Conservation (phyloP, 805 yeast genomes). For the Metschnikowia baotianmanensis region DNA sequence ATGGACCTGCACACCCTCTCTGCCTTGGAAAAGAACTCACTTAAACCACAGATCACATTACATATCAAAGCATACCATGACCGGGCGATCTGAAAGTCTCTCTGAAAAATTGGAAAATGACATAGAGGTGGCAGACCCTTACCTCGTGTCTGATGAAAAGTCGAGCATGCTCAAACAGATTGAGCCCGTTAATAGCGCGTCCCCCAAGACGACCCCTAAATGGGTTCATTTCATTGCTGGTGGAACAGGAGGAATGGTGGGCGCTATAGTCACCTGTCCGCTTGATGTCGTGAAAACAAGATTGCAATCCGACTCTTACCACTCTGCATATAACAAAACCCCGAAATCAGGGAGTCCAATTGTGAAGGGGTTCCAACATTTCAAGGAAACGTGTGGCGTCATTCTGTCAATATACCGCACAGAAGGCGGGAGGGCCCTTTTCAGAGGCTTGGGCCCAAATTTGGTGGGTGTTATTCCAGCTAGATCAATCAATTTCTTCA, state of each 20-base stretch:
- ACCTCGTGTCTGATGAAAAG: slow-evolving; percentile 70
- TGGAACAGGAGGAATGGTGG: slow-evolving; percentile 96
- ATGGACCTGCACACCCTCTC: too few species aligned
- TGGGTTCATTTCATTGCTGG: slow-evolving; percentile 89
- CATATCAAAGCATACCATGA: slow-evolving; percentile 2
- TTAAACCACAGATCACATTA: background rate
- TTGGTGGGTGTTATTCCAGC: slow-evolving; percentile 98
- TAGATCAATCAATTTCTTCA: slow-evolving; percentile 91
- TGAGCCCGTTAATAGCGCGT: slow-evolving; percentile 21
- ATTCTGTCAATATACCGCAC: slow-evolving; percentile 60
- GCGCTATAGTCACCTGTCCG: slow-evolving; percentile 92
- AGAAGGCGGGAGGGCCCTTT: slow-evolving; percentile 86
- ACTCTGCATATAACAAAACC: slow-evolving; percentile 50
- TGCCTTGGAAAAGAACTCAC: slow-evolving; percentile 4
- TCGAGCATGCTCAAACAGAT: slow-evolving; percentile 51
- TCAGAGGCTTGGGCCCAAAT: slow-evolving; percentile 95
- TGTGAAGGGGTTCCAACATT: slow-evolving; percentile 61
- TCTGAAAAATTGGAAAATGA: slow-evolving; percentile 43
- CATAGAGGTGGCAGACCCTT: slow-evolving; percentile 58
- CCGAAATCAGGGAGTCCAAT: slow-evolving; percentile 38
- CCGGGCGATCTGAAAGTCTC: slow-evolving; percentile 9
- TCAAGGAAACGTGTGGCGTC: slow-evolving; percentile 77
- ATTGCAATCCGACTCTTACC: slow-evolving; percentile 84
- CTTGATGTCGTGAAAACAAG: slow-evolving; percentile 95
- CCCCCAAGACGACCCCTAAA: slow-evolving; percentile 23